Percentiles rank a stretch among this genome's conserved stretches.
Conservation (phyloP, 106 monocot species). For the Platanthera zijinensis region DNA sequence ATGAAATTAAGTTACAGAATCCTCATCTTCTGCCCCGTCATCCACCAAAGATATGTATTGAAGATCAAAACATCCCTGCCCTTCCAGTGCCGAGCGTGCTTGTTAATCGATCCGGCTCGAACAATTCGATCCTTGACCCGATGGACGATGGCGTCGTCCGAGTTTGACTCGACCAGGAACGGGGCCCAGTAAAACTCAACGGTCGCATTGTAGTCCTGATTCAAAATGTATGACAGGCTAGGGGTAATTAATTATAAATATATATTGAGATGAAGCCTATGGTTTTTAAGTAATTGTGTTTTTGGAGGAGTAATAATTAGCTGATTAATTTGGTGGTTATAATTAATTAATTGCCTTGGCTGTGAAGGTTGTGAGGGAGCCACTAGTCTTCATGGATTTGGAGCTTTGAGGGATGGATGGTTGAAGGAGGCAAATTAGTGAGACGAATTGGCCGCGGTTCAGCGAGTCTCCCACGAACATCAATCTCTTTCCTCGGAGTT, state of each 20-base stretch:
- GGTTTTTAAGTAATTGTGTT: no score
- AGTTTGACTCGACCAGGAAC: conserved; percentile 53
- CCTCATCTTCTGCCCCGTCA: conserved; percentile 47
- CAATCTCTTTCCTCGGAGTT: conserved; percentile 49
- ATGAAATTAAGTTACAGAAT: conserved; percentile 34
- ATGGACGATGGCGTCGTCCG: conserved; percentile 43
- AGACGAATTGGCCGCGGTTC: conserved; percentile 76
- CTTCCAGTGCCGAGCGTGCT: conserved; percentile 53
- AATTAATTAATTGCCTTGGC: no score
- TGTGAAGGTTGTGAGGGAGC: conserved; percentile 41
- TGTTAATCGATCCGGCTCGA: conserved; percentile 25
- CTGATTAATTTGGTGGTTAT: no score
- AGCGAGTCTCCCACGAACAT: conserved; percentile 62
- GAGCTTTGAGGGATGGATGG: conserved; percentile 39
- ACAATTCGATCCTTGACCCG: conserved; percentile 30
- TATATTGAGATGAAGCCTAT: no score
- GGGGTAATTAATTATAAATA: no score
- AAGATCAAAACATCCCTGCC: conserved; percentile 45
- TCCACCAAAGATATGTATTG: conserved; percentile 65
- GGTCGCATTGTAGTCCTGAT: conserved; percentile 42
- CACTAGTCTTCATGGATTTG: conserved; percentile 44
- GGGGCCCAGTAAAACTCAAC: conserved; percentile 69
- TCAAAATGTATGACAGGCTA: no score
- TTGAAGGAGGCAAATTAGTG: conserved; percentile 75
- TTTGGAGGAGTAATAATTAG: neutral